Base-by-base conservation (phyloP, 2,329 filamentous ascomycete genomes). In the Arthrinium puccinioides region DNA sequence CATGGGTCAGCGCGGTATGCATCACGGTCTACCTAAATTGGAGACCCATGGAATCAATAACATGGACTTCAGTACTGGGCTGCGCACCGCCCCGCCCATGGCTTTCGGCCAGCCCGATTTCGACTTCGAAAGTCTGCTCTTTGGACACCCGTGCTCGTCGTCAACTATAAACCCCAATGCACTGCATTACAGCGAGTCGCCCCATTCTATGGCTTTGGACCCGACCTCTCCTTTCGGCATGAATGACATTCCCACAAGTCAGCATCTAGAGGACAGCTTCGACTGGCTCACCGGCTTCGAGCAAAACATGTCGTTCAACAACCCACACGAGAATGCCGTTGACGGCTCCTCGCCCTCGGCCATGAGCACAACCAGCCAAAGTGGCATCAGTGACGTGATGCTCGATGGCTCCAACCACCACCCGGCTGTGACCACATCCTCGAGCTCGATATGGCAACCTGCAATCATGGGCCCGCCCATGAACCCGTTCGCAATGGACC, bases 281-380 rank as follows among this genome's bases (percentile, higher is more conserved):
- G 84, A 88, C 51, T 97, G 88, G 88, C 54, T 77, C 45, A 82
- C 82, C 41, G 84, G 84, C 16, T 85, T 94, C 56, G 87, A 92
- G 45, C 35, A 37, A 25, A 37, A 37, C 13, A 30, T 30, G 27
- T 30, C 26, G 5, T 37, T 37, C 14, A 37, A 25, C 28, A 76
- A 74, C 39, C 65, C 69, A 38, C 84, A 83, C 52, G 88, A 95
- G 50, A 83, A 81, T 47, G 87, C 86, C 20, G 76, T 96, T 37
- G 90, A 95, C 52, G 88, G 85, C 41, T 97, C 92, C 9, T 97
- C 92, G 11, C 92, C 92, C 13, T 97, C 92, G 8, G 88, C 88
- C 32, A 90, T 97, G 59, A 97, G 90, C 66, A 94, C 87, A 29
- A 87, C 86, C 41, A 97, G 89, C 62, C 89, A 94, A 55, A 90